Evolutionary conservation across 164 flowering plant species (phyloP).

Genomic region (Echeveria elegans): DNA sequence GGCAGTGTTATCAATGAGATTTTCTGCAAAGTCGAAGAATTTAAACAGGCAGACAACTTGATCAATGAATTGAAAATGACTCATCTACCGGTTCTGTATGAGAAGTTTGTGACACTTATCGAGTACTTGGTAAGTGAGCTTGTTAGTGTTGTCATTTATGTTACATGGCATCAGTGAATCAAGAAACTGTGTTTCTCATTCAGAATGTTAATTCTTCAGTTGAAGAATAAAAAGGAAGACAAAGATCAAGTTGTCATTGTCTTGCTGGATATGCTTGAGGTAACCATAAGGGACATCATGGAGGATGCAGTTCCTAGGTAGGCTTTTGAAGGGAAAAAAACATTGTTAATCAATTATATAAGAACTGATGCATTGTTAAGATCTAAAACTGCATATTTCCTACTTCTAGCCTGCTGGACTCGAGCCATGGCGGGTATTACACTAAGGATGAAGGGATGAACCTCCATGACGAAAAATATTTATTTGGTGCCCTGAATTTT

Average conservation of each 20-base stretch:
- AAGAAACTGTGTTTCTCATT: background rate
- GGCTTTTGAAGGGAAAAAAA: background rate
- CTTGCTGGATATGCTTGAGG: slow-evolving; percentile 87
- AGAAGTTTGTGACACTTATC: slow-evolving; percentile 53
- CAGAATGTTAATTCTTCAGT: slow-evolving; percentile 25
- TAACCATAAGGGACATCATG: slow-evolving; percentile 74
- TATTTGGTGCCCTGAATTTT: slow-evolving; percentile 62
- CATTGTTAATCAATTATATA: background rate
- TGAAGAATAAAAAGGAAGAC: slow-evolving; percentile 45
- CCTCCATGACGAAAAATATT: slow-evolving; percentile 38
- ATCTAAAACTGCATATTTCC: slow-evolving; percentile 2
- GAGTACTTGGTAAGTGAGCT: slow-evolving; percentile 40
- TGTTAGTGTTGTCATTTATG: background rate
- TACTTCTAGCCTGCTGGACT: slow-evolving; percentile 44
- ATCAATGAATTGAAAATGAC: slow-evolving; percentile 52
- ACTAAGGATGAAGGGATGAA: slow-evolving; percentile 43
- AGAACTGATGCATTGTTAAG: background rate
- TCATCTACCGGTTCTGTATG: slow-evolving; percentile 65
- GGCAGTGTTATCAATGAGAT: slow-evolving; percentile 57
- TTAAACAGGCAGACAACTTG: slow-evolving; percentile 29
- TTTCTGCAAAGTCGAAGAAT: slow-evolving; percentile 54
- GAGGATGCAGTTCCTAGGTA: slow-evolving; percentile 65
- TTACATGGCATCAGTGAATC: background rate
- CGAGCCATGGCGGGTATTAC: slow-evolving; percentile 57
- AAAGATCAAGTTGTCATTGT: slow-evolving; percentile 65